Evolutionary conservation across 2,329 filamentous ascomycete genomes (phyloP).

Genomic region (Paramyrothecium sp.): DNA sequence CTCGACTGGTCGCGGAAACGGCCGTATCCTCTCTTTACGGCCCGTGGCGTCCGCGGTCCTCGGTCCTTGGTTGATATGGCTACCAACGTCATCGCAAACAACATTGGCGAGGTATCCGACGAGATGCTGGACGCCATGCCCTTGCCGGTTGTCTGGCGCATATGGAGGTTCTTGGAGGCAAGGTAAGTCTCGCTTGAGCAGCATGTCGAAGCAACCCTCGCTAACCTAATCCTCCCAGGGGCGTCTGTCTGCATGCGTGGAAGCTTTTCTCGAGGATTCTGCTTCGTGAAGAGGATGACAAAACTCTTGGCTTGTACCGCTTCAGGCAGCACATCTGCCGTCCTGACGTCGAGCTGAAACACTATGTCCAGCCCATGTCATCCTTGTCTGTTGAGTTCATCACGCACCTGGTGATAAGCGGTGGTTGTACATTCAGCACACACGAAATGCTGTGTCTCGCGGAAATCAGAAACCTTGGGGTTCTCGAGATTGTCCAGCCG

Average conservation of each 20-base stretch:
- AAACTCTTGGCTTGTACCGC: constrained; percentile 33
- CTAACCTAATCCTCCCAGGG: constrained; percentile 18
- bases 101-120: constrained; percentile 31
- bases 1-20: constrained; percentile 33
- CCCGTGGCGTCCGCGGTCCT: constrained; percentile 27
- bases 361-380: constrained; percentile 36
- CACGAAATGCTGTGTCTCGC: constrained; percentile 40
- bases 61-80: constrained; percentile 37
- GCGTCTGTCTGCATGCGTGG: constrained; percentile 38
- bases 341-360: constrained; percentile 28
- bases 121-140: constrained; percentile 33
- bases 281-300: constrained; percentile 28
- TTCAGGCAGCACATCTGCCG: constrained; percentile 38
- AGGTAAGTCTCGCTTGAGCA: constrained; percentile 25
- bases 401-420: constrained; percentile 38
- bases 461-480: constrained; percentile 43
- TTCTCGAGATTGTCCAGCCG: constrained; percentile 45
- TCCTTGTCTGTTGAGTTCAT: constrained; percentile 36
- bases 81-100: constrained; percentile 33
- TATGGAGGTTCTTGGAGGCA: constrained; percentile 39
- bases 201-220: not conserved
- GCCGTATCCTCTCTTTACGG: constrained; percentile 22
- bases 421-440: constrained; percentile 29
- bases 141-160: constrained; percentile 27
- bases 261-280: constrained; percentile 34